phyloP scores from a whole-genome alignment of 345 rosid genomes.

The Eucalyptus globulus region DNA sequence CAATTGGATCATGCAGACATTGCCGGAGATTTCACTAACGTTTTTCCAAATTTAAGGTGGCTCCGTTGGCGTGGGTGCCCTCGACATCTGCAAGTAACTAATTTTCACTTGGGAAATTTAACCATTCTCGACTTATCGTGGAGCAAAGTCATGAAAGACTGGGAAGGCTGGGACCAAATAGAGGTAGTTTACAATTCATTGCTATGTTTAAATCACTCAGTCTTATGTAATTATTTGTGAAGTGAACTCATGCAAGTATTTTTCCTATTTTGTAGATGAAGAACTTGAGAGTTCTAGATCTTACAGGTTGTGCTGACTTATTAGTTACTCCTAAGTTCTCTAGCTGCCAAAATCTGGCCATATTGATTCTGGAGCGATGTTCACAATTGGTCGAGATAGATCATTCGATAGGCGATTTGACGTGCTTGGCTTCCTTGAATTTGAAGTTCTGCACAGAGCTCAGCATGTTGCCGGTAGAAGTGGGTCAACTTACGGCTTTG shows the following conservation, averaged over 20 bases:
- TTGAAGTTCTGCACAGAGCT: too few relatives aligned
- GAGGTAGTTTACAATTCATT: not conserved
- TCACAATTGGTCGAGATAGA: not conserved
- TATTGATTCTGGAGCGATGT: not conserved
- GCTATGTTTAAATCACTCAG: fast-evolving
- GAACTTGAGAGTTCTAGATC: not conserved
- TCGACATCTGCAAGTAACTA: too few relatives aligned
- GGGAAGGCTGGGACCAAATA: not conserved
- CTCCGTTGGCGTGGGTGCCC: not conserved
- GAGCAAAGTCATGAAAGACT: not conserved
- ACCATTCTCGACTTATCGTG: not conserved
- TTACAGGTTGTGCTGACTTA: not conserved
- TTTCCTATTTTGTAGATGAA: not conserved
- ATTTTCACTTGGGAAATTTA: not conserved
- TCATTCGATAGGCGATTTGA: fast-evolving
- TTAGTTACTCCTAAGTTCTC: not conserved
- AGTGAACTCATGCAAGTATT: not conserved
- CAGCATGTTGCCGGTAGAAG: too few relatives aligned
- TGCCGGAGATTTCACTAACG: too few relatives aligned
- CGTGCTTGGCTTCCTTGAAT: fast-evolving
- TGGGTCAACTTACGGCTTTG: fast-evolving
- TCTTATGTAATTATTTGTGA: fast-evolving
- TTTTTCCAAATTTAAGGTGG: not conserved
- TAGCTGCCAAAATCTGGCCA: fast-evolving
- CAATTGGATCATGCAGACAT: too few relatives aligned